Evolutionary conservation across 2,329 filamentous ascomycete species (phyloP).

Genomic region (Aureobasidium sp.): DNA sequence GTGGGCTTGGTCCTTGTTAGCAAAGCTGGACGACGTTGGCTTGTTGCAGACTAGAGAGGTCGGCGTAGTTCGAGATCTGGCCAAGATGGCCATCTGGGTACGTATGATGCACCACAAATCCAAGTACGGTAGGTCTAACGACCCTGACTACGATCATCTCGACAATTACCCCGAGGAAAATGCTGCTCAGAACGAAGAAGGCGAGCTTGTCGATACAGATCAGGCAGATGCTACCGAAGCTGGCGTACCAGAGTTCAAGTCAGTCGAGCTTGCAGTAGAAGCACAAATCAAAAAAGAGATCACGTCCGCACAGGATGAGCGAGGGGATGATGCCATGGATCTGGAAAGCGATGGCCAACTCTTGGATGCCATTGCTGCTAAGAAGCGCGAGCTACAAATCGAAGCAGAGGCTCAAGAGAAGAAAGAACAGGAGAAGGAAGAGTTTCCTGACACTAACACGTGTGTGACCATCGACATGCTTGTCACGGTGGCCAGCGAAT

Average conservation of each 20-base stretch:
- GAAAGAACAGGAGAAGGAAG: conserved; percentile 17
- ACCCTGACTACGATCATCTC: conserved; percentile 32
- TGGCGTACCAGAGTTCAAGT: conserved; percentile 16
- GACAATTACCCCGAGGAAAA: conserved; percentile 18
- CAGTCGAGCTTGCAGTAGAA: neutral
- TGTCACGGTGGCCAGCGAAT: conserved; percentile 76
- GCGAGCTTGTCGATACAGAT: neutral
- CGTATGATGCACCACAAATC: conserved; percentile 40
- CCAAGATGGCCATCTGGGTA: conserved; percentile 63
- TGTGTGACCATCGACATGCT: conserved; percentile 86
- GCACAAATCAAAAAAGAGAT: neutral
- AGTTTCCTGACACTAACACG: conserved; percentile 26
- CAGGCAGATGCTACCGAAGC: neutral
- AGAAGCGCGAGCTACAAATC: conserved; percentile 2
- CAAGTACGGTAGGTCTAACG: conserved; percentile 28
- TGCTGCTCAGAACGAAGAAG: conserved; percentile 23
- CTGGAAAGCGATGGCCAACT: neutral
- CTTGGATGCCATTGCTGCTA: conserved; percentile 9
- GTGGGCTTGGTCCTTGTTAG: conserved; percentile 82
- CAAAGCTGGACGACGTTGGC: conserved; percentile 56
- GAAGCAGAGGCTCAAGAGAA: conserved; percentile 7
- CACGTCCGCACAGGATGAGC: neutral
- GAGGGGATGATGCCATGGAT: neutral
- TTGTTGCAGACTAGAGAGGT: conserved; percentile 70
- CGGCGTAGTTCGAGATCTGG: conserved; percentile 68